phyloP scores from a whole-genome alignment of 192 early-diverging fungal genomes.

The Thamnidium elegans region DNA sequence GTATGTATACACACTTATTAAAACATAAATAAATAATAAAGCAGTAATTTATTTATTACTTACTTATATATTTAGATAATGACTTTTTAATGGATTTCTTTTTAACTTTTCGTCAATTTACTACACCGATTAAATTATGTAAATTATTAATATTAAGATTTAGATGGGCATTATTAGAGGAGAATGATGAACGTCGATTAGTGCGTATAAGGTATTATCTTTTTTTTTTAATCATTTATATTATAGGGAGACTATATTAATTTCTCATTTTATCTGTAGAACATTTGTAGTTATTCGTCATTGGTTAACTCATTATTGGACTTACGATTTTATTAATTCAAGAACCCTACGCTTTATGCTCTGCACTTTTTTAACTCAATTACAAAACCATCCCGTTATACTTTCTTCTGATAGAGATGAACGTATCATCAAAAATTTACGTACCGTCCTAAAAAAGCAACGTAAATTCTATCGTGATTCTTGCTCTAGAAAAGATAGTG shows the following conservation, averaged over 20 bases:
- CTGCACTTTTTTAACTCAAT: constrained; percentile 41
- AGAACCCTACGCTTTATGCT: constrained; percentile 48
- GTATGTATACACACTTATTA: not conserved
- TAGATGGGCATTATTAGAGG: constrained; percentile 47
- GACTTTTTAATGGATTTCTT: constrained; percentile 54
- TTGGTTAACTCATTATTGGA: constrained; percentile 54
- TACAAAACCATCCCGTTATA: constrained; percentile 38
- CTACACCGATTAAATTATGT: constrained; percentile 51
- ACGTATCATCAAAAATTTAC: constrained; percentile 45
- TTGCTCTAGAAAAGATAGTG: constrained; percentile 20
- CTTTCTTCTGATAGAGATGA: constrained; percentile 39
- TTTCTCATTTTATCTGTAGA: constrained; percentile 26
- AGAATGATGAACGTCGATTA: constrained; percentile 38
- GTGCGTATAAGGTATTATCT: constrained; percentile 46
- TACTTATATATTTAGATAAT: constrained; percentile 32
- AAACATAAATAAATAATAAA: not conserved
- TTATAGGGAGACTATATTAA: not conserved
- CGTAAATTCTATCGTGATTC: constrained; percentile 17
- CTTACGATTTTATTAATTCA: constrained; percentile 47
- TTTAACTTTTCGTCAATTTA: constrained; percentile 52
- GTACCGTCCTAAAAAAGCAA: constrained; percentile 45
- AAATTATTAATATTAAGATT: constrained; percentile 53
- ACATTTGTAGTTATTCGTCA: constrained; percentile 54
- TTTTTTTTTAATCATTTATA: not conserved
- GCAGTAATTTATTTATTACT: too few species aligned